Conservation (phyloP, 768 basidiomycete genomes). For the Amanita brunnescens region DNA sequence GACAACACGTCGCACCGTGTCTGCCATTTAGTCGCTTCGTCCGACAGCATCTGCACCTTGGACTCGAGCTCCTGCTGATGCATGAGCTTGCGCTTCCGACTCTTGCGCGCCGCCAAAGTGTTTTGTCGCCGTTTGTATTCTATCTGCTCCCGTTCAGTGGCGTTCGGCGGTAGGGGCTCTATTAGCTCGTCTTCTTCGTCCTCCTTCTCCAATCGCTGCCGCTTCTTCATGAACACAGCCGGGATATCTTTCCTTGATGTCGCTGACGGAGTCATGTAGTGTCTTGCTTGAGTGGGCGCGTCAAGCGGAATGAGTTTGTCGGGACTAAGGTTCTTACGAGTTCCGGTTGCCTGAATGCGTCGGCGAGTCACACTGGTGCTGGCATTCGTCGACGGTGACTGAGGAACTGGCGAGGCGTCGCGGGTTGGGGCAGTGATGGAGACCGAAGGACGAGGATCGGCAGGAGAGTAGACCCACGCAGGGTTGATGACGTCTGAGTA, state of each 20-base stretch:
- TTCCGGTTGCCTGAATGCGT: constrained; percentile 46
- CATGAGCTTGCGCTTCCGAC: constrained; percentile 65
- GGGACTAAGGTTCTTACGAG: constrained; percentile 59
- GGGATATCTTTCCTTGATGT: constrained; percentile 73
- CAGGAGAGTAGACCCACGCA: constrained; percentile 25
- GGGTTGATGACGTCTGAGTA: constrained; percentile 25
- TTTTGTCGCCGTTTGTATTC: constrained; percentile 75
- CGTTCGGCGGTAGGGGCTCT: constrained; percentile 27
- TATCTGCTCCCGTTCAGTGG: constrained; percentile 54
- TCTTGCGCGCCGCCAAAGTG: constrained; percentile 70
- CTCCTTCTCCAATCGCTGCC: constrained; percentile 37
- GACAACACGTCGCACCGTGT: constrained; percentile 20
- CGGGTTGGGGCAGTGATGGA: constrained; percentile 8
- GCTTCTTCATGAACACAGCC: constrained; percentile 56
- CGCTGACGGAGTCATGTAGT: constrained; percentile 53
- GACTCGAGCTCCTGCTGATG: constrained; percentile 56
- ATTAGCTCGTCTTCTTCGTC: constrained; percentile 41
- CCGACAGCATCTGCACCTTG: constrained; percentile 32
- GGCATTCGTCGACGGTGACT: constrained; percentile 7
- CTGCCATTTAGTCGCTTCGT: constrained; percentile 21
- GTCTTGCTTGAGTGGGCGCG: constrained; percentile 67
- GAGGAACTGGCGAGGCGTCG: constrained; percentile 6
- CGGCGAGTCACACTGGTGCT: constrained; percentile 17
- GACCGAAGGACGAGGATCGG: constrained; percentile 11
- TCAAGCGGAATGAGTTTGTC: constrained; percentile 56